Base-by-base conservation (phyloP, 768 basidiomycete genomes). In the Chlorophyllum brunneum region DNA sequence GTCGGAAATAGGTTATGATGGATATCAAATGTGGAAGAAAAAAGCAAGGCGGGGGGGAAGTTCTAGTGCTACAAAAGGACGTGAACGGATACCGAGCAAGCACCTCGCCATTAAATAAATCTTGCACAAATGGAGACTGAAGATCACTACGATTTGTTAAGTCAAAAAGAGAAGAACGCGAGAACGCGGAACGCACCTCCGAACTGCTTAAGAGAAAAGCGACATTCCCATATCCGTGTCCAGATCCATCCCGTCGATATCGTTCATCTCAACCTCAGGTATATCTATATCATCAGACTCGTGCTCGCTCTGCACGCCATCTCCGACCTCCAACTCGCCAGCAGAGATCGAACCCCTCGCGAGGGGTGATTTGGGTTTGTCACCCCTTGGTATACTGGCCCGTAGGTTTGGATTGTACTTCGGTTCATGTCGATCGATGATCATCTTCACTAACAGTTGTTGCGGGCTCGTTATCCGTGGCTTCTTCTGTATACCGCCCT, bases 381-480 rank as follows among this genome's bases (percentile, higher is more conserved):
- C 30, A 11, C 41, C 24, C 5, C 18, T 16, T 22, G 43, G 18
- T 7, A 31, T 20, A 30, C 34, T 43, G 22, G 37, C 34, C 22
- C 51, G 51, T 22, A 37, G 20, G 18, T 41, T 42, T n/a, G 49
- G 39, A 24, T 30, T 46, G 37, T 45, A 46, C 6, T 27, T 24
- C 3, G 51, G 43, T 31, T 53, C 51, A 15, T 53, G 43, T 24
- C 43, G 51, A 46, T 53, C 51, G 36, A 53, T 39, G 3, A 53
- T 38, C 51, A 53, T 53, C 51, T 45, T 53, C 27, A 42, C 51
- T 13, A 53, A 20, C n/a, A 53, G 18, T 24, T 53, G 51, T 15
- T 46, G 43, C 1, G 51, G 44, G 24, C 44, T 53, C 18, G 30
- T 38, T 38, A 53, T 53, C 4, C 43, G 43, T 23, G 37, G 42